Percentiles rank a stretch among this genome's conserved stretches.
Evolutionary conservation across 2,329 filamentous ascomycete species (phyloP).

Genomic region (Colletotrichum incanum): DNA sequence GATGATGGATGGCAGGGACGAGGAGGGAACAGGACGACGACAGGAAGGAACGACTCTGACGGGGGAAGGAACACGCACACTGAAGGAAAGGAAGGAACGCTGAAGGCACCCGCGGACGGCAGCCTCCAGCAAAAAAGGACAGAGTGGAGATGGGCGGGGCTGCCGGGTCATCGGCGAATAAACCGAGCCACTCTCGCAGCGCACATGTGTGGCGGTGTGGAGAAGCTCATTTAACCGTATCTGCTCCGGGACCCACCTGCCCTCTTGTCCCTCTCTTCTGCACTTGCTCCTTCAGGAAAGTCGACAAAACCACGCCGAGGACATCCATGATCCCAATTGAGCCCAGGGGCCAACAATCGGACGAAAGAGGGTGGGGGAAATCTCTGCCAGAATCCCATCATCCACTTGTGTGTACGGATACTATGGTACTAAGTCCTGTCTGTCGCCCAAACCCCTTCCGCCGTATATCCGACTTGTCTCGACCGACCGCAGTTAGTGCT

Average conservation of each 20-base stretch:
- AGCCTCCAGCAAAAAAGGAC: slow-evolving; percentile 5
- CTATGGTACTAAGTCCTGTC: too few species aligned
- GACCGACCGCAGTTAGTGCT: not conserved
- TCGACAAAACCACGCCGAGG: slow-evolving; percentile 6
- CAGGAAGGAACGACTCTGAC: not conserved
- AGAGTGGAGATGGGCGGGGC: not conserved
- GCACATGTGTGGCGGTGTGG: slow-evolving; percentile 32
- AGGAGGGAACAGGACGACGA: not conserved
- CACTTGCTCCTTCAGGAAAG: slow-evolving; percentile 19
- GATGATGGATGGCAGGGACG: not conserved
- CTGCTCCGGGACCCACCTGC: slow-evolving; percentile 14
- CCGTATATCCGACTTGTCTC: not conserved
- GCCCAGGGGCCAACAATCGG: not conserved
- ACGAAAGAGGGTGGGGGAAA: not conserved
- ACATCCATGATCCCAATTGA: not conserved
- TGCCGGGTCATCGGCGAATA: slow-evolving; percentile 30
- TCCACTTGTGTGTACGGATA: too few species aligned
- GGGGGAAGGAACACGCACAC: not conserved
- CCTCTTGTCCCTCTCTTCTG: not conserved
- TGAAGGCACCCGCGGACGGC: not conserved
- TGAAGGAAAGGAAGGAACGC: not conserved
- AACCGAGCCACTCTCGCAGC: slow-evolving; percentile 27
- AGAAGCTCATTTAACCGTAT: slow-evolving; percentile 42
- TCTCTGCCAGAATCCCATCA: not conserved
- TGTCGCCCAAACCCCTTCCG: not conserved